Base-by-base conservation (phyloP, 176 grass and related monocot genomes). In the Tillandsia leiboldiana region DNA sequence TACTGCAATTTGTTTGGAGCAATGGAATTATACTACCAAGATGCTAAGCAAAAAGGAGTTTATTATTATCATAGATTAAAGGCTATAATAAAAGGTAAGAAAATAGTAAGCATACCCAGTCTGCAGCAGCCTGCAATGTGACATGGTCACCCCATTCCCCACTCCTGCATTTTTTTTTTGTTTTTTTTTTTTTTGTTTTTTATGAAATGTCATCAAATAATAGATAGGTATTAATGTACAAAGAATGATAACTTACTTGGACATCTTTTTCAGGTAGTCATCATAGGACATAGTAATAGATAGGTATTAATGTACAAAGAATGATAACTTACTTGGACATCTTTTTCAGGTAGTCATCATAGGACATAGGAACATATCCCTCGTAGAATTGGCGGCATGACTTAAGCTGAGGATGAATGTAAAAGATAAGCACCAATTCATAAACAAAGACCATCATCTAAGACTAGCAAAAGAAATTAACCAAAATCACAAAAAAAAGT, bases 141-240 rank as follows among this genome's bases (percentile, higher is more conserved):
- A 97, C 89, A 56, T 97, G 93, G 69, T 97, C 93, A 57, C 93
- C 93, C 93, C 93, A 97, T 76, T 97, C 89, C 12, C 89, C 93
- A 53, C 51, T 85, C 80, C 93, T 96, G 58, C 66, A 42, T 42
- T 42, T 33, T 33, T 81, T 78, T 47, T 29, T 69, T 29, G 65
- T 76, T 42, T 42, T 33, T 33, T 81, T 78, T 47, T 29, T 69
- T 29, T 69, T 76, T 68, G 22, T 57, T 62, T n/a, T 50, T 10
- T 48, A 53, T 18, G 51, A 48, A 1, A 80, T 61, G 65, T 12
- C 82, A 17, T 17, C 14, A 14, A 56, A 59, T 15, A 9, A 14
- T 17, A 6, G 54, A 59, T 22, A 59, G 18, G 54, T 59, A 20
- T 20, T 59, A 59, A 4, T 59, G 14, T 59, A 59, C 18, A 59